Evolutionary conservation across 495 filamentous ascomycete species (phyloP), one percentile per base, ranked within the genome.

Genomic region (Aspergillus ostianus): DNA sequence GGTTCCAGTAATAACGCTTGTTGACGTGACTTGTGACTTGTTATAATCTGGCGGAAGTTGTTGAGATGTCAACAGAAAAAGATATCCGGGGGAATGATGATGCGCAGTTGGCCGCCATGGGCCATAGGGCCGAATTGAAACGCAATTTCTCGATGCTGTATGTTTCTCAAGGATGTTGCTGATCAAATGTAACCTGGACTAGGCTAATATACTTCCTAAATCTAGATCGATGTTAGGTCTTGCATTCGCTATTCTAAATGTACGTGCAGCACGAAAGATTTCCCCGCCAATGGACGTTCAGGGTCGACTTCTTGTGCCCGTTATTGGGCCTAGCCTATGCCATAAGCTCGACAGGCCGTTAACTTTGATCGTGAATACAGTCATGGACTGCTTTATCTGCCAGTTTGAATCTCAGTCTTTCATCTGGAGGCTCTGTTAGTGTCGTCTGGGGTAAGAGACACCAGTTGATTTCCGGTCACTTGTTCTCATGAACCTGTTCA

Each of bases 91-190:
- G 61, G 23, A 70, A 71, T 49, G 76, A 78, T 62, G 82, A 85
- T 64, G 75, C 77, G 19, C 79, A 82, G 46, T 70, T 88, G 70
- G 85, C 83, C n/a, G 78, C 76, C 63, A 78, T 89, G 77, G 86
- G 86, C 51, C 86, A 89, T 68, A 86, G 82, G 75, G 73, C 80
- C 18, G 86, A 89, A 58, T 64, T 89, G 63, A 84, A 85, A 29
- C 79, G 85, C 49, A 83, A 84, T n/a, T 81, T 77, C 61, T 79
- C 77, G 0, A 67, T 79, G 56, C 62, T 83, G 70, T 76, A 68
- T 48, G 76, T 70, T 19, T 51, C 52, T 8, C 12, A 6, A 32
- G 27, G 5, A 18, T 21, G 1, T 7, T 44, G 20, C 21, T 36
- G 29, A 20, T 26, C 13, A 1, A 9, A 12, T 53, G 26, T 44